These are phyloP conservation scores for Elsinoe ampelina DNA, from an alignment of 2,329 filamentous ascomycete genomes.

Conservation along the genomic window DNA sequence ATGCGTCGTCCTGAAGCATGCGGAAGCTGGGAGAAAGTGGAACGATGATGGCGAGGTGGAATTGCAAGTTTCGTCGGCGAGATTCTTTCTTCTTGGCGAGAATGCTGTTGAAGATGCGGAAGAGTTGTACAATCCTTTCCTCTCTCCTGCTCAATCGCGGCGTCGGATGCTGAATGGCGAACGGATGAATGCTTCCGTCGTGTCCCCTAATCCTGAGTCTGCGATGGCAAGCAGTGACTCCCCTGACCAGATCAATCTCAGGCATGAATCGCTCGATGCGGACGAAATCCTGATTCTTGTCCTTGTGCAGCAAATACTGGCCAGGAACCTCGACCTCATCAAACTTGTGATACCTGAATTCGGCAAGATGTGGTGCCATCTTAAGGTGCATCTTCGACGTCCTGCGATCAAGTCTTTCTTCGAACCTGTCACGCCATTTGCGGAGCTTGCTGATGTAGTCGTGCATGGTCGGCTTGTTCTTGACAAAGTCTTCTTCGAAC, in stretches of 20 bases:
- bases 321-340: slow-evolving; percentile 97
- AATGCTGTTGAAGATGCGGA: slow-evolving; percentile 93
- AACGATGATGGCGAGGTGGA: slow-evolving; percentile 91
- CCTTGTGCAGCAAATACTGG: slow-evolving; percentile 92
- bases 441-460: slow-evolving; percentile 97
- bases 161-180: slow-evolving; percentile 92
- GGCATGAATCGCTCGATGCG: slow-evolving; percentile 95
- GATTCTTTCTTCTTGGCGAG: slow-evolving; percentile 90
- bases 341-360: slow-evolving; percentile 96
- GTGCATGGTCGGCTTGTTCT: slow-evolving; percentile 91
- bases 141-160: slow-evolving; percentile 86
- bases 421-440: slow-evolving; percentile 94
- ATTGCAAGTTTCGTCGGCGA: slow-evolving; percentile 83
- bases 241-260: slow-evolving; percentile 84
- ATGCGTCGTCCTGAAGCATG: slow-evolving; percentile 89
- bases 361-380: slow-evolving; percentile 78
- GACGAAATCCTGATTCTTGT: slow-evolving; percentile 98
- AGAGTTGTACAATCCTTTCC: slow-evolving; percentile 89
- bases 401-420: slow-evolving; percentile 89
- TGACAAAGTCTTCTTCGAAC: slow-evolving; percentile 95
- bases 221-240: slow-evolving; percentile 82
- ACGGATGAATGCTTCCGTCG: slow-evolving; percentile 93
- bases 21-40: slow-evolving; percentile 90
- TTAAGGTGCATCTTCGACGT: slow-evolving; percentile 67
- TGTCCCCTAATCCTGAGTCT: slow-evolving; percentile 93